Conservation (phyloP, 2,329 filamentous ascomycete genomes). For the Polytolypa hystricis region DNA sequence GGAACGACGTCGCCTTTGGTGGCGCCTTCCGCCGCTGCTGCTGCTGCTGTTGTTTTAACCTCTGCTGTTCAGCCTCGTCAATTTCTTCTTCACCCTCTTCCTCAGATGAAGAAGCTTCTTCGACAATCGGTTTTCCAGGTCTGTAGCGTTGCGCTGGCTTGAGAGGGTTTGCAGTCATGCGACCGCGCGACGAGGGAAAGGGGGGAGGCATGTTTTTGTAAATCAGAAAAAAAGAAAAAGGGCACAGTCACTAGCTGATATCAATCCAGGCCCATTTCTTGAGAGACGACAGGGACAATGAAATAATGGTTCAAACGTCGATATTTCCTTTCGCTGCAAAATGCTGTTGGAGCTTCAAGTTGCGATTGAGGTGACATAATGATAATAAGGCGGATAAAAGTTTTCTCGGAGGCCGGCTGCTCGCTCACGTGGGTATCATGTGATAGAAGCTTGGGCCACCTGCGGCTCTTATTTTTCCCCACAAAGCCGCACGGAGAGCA, state of each 20-base stretch:
- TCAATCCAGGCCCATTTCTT: not conserved
- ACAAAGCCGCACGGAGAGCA: too few relatives aligned
- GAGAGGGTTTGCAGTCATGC: constrained; percentile 86
- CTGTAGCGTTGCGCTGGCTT: constrained; percentile 66
- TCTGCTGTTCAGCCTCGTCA: constrained; percentile 41
- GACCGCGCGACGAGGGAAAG: constrained; percentile 35
- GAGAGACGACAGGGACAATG: not conserved
- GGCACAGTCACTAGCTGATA: too few relatives aligned
- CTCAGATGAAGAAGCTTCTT: constrained; percentile 38
- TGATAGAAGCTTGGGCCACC: too few relatives aligned
- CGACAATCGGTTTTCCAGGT: constrained; percentile 60
- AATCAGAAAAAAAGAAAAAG: too few relatives aligned
- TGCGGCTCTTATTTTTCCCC: too few relatives aligned
- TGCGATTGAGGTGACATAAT: too few relatives aligned
- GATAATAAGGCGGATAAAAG: too few relatives aligned
- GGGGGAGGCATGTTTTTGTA: constrained; percentile 30
- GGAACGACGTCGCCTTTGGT: constrained; percentile 32
- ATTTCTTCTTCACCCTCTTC: constrained; percentile 45
- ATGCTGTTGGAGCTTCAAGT: too few relatives aligned
- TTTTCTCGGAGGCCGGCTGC: too few relatives aligned
- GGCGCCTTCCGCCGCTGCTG: constrained; percentile 39
- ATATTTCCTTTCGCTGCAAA: too few relatives aligned
- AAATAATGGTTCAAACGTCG: not conserved
- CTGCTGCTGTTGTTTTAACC: constrained; percentile 24
- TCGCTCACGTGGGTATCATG: too few relatives aligned